These are phyloP conservation scores for Alternaria metachromatica DNA, from an alignment of 2,329 filamentous ascomycete genomes.

Conservation along the genomic window DNA sequence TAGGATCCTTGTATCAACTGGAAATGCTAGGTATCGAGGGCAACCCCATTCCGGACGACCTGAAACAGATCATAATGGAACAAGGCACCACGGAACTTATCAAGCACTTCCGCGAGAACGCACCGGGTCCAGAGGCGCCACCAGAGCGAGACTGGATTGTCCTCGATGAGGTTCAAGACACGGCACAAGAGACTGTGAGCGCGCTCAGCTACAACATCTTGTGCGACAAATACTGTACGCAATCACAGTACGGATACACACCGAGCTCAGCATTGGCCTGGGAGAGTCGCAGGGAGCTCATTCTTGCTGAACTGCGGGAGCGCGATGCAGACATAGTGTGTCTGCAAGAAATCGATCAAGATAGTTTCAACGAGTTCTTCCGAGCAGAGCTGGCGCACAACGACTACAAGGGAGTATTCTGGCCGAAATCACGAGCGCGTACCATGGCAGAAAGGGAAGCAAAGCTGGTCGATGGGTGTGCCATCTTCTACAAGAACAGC, in stretches of 20 bases:
- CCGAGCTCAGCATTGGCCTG: constrained; percentile 81
- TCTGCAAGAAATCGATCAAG: constrained; percentile 90
- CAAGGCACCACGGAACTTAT: constrained; percentile 87
- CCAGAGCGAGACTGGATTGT: constrained; percentile 77
- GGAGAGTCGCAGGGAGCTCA: constrained; percentile 83
- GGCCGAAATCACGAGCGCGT: constrained; percentile 85
- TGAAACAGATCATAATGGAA: constrained; percentile 84
- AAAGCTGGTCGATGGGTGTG: constrained; percentile 91
- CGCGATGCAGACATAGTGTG: constrained; percentile 89
- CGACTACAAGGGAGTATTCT: constrained; percentile 94
- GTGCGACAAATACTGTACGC: constrained; percentile 90
- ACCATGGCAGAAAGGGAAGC: constrained; percentile 93
- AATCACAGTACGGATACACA: constrained; percentile 86
- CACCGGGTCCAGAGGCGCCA: constrained; percentile 80
- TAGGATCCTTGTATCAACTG: constrained; percentile 87
- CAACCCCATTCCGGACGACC: constrained; percentile 77
- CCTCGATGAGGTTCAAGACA: constrained; percentile 65
- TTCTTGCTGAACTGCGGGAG: constrained; percentile 80
- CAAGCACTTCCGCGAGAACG: constrained; percentile 80
- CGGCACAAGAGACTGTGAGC: constrained; percentile 70
- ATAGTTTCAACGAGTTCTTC: constrained; percentile 92
- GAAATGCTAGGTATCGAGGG: constrained; percentile 92
- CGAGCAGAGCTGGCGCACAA: constrained; percentile 82
- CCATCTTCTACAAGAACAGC: constrained; percentile 93
- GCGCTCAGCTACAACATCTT: constrained; percentile 95